Evolutionary conservation across 2,329 filamentous ascomycete species (phyloP), one percentile per base, ranked within the genome.

Genomic region (Fusarium siculi): DNA sequence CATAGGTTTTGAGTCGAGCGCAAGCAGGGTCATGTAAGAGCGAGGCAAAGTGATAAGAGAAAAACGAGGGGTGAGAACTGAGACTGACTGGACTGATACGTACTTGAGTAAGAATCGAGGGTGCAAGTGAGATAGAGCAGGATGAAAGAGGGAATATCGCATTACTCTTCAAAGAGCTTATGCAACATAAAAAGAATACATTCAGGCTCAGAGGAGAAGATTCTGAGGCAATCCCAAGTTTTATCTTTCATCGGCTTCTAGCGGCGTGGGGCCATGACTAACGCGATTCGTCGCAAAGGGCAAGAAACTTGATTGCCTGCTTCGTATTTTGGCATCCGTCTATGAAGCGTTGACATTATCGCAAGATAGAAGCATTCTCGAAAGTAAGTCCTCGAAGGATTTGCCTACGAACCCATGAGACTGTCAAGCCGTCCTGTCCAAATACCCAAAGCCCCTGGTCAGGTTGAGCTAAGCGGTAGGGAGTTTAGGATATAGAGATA

Each of bases 231-330:
- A 59, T 59, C 42, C 37, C 53, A 66, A 61, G 40, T 56, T 56
- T 37, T 58, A 44, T 46, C 56, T 59, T 66, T 66, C 62, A 53
- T 74, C 56, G n/a, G 47, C 16, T 47, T 25, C 40, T 63, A 63
- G 71, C 53, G 69, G 55, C 40, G 55, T 49, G 56, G 66, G 64
- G 54, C 40, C 15, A 59, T 73, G 65, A 70, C 52, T 63, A 70
- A 61, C 44, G 37, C 40, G 15, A 56, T 36, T 32, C 54, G 46
- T 23, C 28, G 34, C 21, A 28, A 56, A 34, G 44, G 18, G 16
- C 42, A 28, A 49, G 36, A 28, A 59, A 39, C 34, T 39, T 39
- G 44, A 53, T 53, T 37, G 32, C 15, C 28, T 37, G 12, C 34
- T 40, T 34, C 56, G 36, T 37, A 52, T 52, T 37, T 50, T 32